phyloP scores from a whole-genome alignment of 768 basidiomycete species.

The Serendipita indica region DNA sequence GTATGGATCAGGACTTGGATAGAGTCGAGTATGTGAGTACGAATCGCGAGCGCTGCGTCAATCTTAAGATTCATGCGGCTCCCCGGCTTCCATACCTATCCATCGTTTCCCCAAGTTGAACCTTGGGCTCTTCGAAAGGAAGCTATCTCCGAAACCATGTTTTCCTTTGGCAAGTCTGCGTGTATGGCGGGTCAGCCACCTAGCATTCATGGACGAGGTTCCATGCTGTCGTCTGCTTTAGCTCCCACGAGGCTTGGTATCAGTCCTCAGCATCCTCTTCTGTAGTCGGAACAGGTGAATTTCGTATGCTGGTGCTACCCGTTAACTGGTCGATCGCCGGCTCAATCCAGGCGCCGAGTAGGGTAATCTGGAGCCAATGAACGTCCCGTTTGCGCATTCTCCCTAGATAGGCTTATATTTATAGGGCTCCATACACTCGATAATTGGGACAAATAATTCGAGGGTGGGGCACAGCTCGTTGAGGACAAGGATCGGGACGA shows the following conservation, averaged over 20 bases:
- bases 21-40: background rate
- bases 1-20: too few relatives aligned
- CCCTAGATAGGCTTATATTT: background rate
- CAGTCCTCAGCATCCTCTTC: background rate
- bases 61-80: background rate
- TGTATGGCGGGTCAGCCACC: background rate
- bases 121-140: background rate
- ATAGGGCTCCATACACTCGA: background rate
- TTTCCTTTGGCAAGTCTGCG: background rate
- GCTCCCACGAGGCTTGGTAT: background rate
- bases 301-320: background rate
- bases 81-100: background rate
- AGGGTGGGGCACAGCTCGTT: background rate
- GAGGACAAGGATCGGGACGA: background rate
- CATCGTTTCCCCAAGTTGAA: background rate
- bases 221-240: background rate
- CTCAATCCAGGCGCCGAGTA: conserved; percentile 18
- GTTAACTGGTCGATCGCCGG: conserved; percentile 14
- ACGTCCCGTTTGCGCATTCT: conserved; percentile 10
- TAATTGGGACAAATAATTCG: background rate
- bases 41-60: background rate
- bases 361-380: conserved; percentile 16
- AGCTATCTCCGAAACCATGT: background rate
- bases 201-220: background rate
- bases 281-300: conserved; percentile 13